Evolutionary conservation across 768 basidiomycete species (phyloP), one percentile per base, ranked within the genome.

Genomic region (Infundibulicybe gibba): DNA sequence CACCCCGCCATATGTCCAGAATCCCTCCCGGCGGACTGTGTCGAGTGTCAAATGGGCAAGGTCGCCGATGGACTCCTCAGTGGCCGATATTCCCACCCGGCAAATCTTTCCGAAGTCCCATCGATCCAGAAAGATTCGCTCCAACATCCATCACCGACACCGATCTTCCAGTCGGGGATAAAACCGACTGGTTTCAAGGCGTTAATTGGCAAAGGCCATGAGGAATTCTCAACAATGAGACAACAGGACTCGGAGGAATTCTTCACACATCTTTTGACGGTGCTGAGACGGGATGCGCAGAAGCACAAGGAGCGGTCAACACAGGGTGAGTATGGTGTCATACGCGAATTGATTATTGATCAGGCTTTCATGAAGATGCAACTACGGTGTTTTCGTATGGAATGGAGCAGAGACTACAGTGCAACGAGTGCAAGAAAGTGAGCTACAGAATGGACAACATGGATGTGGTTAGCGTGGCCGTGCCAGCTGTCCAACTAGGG

Each of bases 211-310:
- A 90, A 87, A 54, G 93, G 91, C 1, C 97, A 98, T 57, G 80
- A 80, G 30, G 97, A 97, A 66, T 98, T 98, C 57, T 74, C 88
- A 31, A 98, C 94, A 40, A 98, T 97, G 94, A 77, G 81, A 44
- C 95, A 99, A 64, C 97, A 98, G 61, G 97, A 99, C 58, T 83
- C 94, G 5, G 93, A 95, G 59, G 95, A 98, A 66, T 98, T 97
- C 69, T 76, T 99, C 45, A 76, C 80, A 32, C 81, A 95, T 65
- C 68, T 98, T 2, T 57, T 98, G 44, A 84, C 81, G 4, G 72
- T 80, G 15, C 65, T 99, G 11, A 73, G 90, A 48, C 72, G 87
- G 54, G 76, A 89, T 54, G 72, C 74, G 32, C 77, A 79, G 51
- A 80, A 79, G 54, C 61, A 59, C 55, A 76, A 61, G 52, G 69